These are phyloP conservation scores for Eucalyptus marginata DNA, from an alignment of 345 rosid genomes.

Conservation along the genomic window DNA sequence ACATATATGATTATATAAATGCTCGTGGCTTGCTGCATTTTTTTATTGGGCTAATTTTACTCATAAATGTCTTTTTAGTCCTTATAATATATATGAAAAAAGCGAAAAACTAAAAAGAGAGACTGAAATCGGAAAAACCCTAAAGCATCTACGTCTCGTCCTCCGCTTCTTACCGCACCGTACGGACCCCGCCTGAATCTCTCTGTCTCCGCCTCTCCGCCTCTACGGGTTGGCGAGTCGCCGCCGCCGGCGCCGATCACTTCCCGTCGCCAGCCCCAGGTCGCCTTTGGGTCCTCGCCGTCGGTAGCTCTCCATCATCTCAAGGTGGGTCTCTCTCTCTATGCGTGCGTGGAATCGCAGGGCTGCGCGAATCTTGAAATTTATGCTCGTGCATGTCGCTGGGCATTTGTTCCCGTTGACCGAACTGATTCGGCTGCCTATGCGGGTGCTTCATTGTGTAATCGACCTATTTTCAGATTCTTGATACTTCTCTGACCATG, in stretches of 20 bases:
- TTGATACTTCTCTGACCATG: neutral
- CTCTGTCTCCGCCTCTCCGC: neutral
- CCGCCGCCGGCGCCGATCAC: neutral
- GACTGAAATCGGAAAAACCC: neutral
- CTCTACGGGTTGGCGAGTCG: neutral
- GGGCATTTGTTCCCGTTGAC: neutral
- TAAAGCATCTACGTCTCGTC: neutral
- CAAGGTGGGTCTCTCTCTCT: neutral
- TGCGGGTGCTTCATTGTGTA: neutral
- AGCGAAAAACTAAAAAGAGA: neutral
- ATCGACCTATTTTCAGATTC: neutral
- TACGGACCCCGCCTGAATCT: neutral
- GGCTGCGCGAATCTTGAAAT: neutral
- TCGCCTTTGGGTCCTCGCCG: neutral
- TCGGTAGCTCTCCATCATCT: neutral
- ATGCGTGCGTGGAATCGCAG: neutral
- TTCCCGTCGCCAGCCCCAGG: neutral
- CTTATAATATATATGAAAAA: neutral
- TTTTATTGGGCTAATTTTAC: neutral
- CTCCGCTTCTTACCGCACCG: neutral
- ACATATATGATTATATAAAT: neutral
- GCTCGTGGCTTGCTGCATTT: neutral
- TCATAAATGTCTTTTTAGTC: neutral
- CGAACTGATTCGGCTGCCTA: neutral
- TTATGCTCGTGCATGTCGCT: neutral